Evolutionary conservation across 2,329 filamentous ascomycete species (phyloP), one percentile per base, ranked within the genome.

Genomic region (Zasmidium cellare): DNA sequence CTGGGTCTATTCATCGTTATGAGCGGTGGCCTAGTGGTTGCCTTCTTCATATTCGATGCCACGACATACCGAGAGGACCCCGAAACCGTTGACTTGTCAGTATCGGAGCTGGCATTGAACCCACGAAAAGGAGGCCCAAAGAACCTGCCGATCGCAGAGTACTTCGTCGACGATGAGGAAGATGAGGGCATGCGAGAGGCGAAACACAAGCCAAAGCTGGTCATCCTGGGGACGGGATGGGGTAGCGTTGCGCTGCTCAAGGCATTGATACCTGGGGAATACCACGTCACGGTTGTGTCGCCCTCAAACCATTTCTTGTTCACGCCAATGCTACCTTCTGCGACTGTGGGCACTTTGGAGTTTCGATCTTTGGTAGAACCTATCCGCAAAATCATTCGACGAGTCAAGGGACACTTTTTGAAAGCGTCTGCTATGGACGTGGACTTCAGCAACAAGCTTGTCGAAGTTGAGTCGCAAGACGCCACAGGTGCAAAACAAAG

Each of bases 231-330:
- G 19, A 92, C 92, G 16, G 94, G 94, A 46, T 99, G 94, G 94
- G 94, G 92, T 54, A 91, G 91, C 68, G 90, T 99, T 60, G 91
- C 93, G 3, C 79, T 99, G 58, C 78, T 99, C 66, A 99, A 99
- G 78, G 88, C 91, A 61, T 77, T 99, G 62, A 89, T 93, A 61
- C 88, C 92, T 0, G 91, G 92, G 12, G 91, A 97, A 67, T 99
- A 97, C 72, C 92, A 99, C 74, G 88, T 99, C 65, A 97, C 93
- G 3, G 89, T 99, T 41, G 88, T 99, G 46, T 96, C 92, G 12
- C 93, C 94, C 0, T 89, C 89, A 35, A 97, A 97, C 70, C 96
- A 97, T 77, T 99, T 99, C 77, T 79, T 99, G 28, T 99, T 99
- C 75, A 99, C 94, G 1, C 94, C 94, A 0, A 97, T 99, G 92